A percentile compares a stretch with the other conserved stretches of the same genome.
Conservation (phyloP, 768 basidiomycete species). For the Tephrocybe sp. region DNA sequence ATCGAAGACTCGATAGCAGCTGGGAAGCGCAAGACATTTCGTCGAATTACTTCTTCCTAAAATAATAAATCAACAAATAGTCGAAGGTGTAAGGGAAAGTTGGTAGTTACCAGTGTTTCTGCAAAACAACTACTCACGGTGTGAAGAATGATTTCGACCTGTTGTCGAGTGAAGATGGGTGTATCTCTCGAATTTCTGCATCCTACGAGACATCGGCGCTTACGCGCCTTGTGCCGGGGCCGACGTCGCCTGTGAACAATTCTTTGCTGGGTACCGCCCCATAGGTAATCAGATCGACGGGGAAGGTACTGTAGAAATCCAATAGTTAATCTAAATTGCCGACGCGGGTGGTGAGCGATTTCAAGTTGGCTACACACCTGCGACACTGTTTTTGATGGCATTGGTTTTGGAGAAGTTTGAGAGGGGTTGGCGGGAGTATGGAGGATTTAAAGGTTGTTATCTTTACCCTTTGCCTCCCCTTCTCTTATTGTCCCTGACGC, state of each 20-base stretch:
- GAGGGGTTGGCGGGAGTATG: too few relatives aligned
- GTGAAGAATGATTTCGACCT: constrained; percentile 31
- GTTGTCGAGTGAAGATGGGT: constrained; percentile 30
- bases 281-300: background rate
- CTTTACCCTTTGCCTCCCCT: too few relatives aligned
- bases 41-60: background rate
- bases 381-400: too few relatives aligned
- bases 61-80: too few relatives aligned
- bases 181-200: constrained; percentile 15
- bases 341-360: too few relatives aligned
- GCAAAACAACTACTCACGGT: constrained; percentile 29
- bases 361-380: background rate
- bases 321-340: too few relatives aligned
- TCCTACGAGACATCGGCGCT: background rate
- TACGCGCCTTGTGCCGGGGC: background rate
- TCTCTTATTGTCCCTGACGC: background rate
- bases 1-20: background rate
- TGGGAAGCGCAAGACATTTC: background rate
- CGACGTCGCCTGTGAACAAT: background rate
- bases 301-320: too few relatives aligned
- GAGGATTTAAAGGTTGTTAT: too few relatives aligned
- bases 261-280: background rate
- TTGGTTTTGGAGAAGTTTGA: too few relatives aligned
- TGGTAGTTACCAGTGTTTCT: constrained; percentile 29
- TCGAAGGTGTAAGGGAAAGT: too few relatives aligned